These are phyloP conservation scores for Chlorella vulgaris DNA, from an alignment of 139 green algal species.

Conservation along the genomic window DNA sequence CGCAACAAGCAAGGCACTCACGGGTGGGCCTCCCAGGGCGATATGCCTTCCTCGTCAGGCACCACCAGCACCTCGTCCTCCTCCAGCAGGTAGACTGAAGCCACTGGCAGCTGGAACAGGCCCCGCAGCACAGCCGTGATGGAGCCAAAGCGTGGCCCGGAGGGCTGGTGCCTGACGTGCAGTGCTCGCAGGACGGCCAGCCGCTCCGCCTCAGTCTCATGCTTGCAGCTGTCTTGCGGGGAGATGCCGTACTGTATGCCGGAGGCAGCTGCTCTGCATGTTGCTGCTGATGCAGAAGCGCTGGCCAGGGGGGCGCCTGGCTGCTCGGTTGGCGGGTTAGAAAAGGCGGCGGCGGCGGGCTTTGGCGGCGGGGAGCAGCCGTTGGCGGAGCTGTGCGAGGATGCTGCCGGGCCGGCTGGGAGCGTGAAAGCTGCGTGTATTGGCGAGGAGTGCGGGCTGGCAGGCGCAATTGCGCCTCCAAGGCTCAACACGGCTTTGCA, in stretches of 20 bases:
- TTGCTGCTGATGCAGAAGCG: neutral
- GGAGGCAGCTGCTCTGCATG: neutral
- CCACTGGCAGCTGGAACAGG: neutral
- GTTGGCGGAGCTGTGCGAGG: no score
- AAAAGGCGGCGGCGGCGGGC: no score
- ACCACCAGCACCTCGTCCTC: neutral
- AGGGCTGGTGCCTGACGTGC: neutral
- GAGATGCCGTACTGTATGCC: neutral
- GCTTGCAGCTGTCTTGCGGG: neutral
- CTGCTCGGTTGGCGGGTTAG: neutral
- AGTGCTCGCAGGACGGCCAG: neutral
- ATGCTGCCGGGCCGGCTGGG: no score
- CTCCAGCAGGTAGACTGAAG: neutral
- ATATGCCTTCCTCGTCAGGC: neutral
- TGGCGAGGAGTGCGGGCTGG: no score
- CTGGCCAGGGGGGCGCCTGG: neutral
- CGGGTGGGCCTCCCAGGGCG: neutral
- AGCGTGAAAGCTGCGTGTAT: no score
- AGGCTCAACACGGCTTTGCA: no score
- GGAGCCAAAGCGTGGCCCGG: neutral
- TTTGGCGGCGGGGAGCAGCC: no score
- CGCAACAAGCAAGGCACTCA: neutral
- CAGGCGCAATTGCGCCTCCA: no score
- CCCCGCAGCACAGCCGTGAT: neutral
- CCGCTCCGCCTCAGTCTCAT: neutral